phyloP scores from a whole-genome alignment of 2,329 filamentous ascomycete genomes.

The Pseudodiploospora longispora region DNA sequence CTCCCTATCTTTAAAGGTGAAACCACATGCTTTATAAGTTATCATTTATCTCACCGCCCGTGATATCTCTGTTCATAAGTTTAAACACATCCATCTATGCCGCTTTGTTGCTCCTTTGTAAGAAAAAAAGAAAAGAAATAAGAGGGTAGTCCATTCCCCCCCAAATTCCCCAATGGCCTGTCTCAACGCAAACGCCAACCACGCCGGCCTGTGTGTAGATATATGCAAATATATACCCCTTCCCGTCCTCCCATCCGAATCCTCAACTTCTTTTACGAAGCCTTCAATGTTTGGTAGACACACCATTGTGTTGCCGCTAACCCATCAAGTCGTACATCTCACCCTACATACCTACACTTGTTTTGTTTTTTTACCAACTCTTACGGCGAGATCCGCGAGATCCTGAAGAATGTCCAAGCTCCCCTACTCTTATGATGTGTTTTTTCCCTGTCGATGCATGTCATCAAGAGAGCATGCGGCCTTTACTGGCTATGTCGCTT shows the following conservation, averaged over 20 bases:
- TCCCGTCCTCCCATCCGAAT: neutral
- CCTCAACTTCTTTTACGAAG: neutral
- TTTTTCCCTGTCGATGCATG: constrained; percentile 55
- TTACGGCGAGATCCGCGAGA: neutral
- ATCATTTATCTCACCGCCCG: constrained; percentile 7
- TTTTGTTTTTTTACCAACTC: no score
- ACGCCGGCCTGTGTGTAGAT: constrained; percentile 8
- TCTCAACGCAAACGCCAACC: constrained; percentile 11
- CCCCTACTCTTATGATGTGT: constrained; percentile 33
- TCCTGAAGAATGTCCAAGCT: constrained; percentile 10
- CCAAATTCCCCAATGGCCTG: constrained; percentile 6
- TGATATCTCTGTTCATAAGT: constrained; percentile 14
- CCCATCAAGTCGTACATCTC: constrained; percentile 2
- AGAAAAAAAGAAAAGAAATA: constrained; percentile 1
- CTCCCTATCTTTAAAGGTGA: no score
- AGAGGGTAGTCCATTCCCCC: neutral
- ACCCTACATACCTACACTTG: neutral
- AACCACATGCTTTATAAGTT: neutral
- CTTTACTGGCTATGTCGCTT: no score
- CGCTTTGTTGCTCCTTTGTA: constrained; percentile 9
- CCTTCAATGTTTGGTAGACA: neutral
- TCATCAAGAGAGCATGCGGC: no score
- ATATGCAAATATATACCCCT: constrained; percentile 6
- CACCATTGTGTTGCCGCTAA: neutral
- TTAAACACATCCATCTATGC: constrained; percentile 15